Conservation (phyloP, 169 alveolate genomes). For the Cryptosporidium andersoni region DNA sequence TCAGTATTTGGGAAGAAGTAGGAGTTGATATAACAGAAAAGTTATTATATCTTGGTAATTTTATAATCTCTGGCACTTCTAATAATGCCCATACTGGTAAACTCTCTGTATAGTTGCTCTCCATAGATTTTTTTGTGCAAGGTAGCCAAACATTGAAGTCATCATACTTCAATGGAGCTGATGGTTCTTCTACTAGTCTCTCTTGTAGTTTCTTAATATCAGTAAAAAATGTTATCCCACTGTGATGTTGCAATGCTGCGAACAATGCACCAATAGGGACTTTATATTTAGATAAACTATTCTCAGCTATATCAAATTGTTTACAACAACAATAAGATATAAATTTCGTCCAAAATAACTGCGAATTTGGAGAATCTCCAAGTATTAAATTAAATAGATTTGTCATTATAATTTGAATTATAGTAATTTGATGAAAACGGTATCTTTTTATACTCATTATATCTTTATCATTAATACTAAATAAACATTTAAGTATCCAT, state of each 20-base stretch:
- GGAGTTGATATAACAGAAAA: slow-evolving; percentile 69
- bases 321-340: slow-evolving; percentile 50
- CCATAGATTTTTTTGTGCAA: slow-evolving; percentile 28
- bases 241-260: slow-evolving; percentile 26
- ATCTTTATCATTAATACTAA: slow-evolving; percentile 34
- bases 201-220: slow-evolving; percentile 52
- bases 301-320: slow-evolving; percentile 49
- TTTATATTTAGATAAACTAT: slow-evolving; percentile 44
- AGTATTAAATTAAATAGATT: slow-evolving; percentile 48
- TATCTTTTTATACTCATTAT: slow-evolving; percentile 17
- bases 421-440: slow-evolving; percentile 56
- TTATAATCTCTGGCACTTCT: slow-evolving; percentile 56
- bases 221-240: slow-evolving; percentile 39
- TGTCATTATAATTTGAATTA: slow-evolving; percentile 41
- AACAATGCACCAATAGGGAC: slow-evolving; percentile 63
- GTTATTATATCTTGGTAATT: slow-evolving; percentile 55
- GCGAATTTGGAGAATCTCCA: slow-evolving; percentile 69
- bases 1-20: slow-evolving; percentile 59
- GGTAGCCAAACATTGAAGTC: slow-evolving; percentile 44
- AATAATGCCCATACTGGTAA: slow-evolving; percentile 63
- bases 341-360: slow-evolving; percentile 57
- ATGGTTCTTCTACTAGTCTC: slow-evolving; percentile 17
- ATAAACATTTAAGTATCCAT: slow-evolving; percentile 58
- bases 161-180: slow-evolving; percentile 52
- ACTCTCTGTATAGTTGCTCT: slow-evolving; percentile 58